phyloP scores from a whole-genome alignment of 2,329 filamentous ascomycete species.

The Ophiostoma sp. region DNA sequence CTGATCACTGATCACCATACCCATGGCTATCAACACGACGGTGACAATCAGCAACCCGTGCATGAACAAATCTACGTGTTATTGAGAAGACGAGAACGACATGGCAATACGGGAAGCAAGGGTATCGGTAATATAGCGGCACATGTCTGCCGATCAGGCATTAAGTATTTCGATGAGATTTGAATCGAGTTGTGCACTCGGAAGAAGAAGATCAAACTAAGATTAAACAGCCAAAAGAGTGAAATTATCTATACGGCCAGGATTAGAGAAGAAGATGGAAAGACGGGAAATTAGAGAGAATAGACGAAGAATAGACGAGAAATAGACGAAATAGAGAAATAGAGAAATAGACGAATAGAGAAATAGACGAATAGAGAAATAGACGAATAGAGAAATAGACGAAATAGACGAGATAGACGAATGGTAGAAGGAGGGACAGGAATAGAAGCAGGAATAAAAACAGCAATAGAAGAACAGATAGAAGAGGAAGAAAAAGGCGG shows the following conservation, averaged over 20 bases:
- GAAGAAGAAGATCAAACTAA: neutral
- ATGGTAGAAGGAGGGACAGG: too few species aligned
- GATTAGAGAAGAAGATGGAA: neutral
- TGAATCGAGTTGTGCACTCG: too few species aligned
- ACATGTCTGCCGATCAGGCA: conserved; percentile 1
- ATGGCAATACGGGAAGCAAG: neutral
- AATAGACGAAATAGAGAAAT: too few species aligned
- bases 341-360: too few species aligned
- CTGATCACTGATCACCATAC: neutral
- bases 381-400: too few species aligned
- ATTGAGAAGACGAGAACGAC: neutral
- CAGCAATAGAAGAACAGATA: too few species aligned
- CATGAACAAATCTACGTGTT: neutral
- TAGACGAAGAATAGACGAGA: neutral
- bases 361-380: neutral
- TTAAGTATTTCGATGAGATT: too few species aligned
- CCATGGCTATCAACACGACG: too few species aligned
- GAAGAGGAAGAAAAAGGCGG: neutral
- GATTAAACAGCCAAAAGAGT: neutral
- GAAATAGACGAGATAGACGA: too few species aligned
- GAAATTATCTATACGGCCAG: neutral
- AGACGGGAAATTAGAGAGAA: neutral
- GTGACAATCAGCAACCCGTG: neutral
- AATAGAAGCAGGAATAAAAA: too few species aligned
- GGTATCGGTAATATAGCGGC: neutral